phyloP scores from a whole-genome alignment of 345 rosid species.

The Salix arbutifolia region DNA sequence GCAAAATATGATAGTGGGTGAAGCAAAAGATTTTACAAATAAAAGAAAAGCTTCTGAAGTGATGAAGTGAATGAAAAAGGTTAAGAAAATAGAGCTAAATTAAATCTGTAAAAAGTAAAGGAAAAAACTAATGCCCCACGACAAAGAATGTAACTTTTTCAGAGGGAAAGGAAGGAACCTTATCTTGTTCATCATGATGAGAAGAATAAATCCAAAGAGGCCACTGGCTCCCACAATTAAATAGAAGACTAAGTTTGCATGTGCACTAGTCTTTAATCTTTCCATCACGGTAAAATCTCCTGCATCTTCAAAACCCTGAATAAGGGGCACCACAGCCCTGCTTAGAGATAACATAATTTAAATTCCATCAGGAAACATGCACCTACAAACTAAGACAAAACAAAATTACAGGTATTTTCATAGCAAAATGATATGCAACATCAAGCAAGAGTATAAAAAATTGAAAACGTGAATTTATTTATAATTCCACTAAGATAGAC shows the following conservation, averaged over 20 bases:
- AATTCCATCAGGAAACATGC: constrained; percentile 38
- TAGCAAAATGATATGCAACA: not conserved
- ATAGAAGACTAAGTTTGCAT: constrained; percentile 86
- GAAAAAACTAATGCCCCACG: not conserved
- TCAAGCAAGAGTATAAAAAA: not conserved
- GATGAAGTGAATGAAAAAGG: not conserved
- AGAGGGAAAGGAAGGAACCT: constrained; percentile 35
- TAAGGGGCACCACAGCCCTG: constrained; percentile 99
- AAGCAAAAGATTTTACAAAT: not conserved
- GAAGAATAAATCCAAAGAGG: constrained; percentile 85
- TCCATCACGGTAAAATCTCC: constrained; percentile 90
- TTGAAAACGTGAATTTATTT: not conserved
- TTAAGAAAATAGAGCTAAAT: constrained; percentile 3
- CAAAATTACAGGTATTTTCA: constrained; percentile 10
- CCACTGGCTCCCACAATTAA: constrained; percentile 83
- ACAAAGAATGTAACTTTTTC: not conserved
- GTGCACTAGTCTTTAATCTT: constrained; percentile 87
- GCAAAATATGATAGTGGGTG: not conserved
- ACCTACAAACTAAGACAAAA: constrained; percentile 21
- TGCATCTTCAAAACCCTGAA: constrained; percentile 99
- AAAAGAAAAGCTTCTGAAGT: not conserved
- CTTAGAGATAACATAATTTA: constrained; percentile 53
- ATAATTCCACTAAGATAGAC: not conserved
- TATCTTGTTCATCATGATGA: constrained; percentile 58
- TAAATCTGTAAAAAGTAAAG: not conserved